Percentiles rank a stretch among this genome's conserved stretches.
These are phyloP conservation scores for Castanopsis chinensis DNA, from an alignment of 306 rosid species.

Conservation along the genomic window DNA sequence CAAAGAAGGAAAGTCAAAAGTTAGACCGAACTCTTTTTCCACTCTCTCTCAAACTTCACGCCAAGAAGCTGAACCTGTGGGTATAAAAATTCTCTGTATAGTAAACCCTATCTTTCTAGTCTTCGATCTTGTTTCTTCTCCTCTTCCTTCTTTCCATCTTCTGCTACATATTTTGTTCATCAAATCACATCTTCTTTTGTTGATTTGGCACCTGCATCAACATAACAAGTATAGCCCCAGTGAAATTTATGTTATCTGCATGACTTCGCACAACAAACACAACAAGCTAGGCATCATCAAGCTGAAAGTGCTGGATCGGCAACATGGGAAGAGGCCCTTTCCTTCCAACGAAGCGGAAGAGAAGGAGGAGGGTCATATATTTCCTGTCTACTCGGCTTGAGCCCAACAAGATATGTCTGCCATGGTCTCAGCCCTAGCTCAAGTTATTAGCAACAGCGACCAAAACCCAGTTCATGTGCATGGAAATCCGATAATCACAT, in stretches of 20 bases:
- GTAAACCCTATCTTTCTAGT: neutral
- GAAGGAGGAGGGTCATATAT: too few relatives aligned
- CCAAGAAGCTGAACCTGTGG: neutral
- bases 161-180: neutral
- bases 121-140: neutral
- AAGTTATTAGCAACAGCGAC: too few relatives aligned
- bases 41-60: too few relatives aligned
- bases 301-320: conserved; percentile 37
- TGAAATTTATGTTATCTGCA: neutral
- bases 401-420: too few relatives aligned
- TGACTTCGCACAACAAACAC: neutral
- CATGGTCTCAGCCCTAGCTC: too few relatives aligned
- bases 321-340: conserved; percentile 45
- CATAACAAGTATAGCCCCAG: too few relatives aligned
- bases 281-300: neutral
- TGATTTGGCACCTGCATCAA: too few relatives aligned
- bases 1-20: neutral
- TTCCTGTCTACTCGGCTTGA: too few relatives aligned
- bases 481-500: too few relatives aligned
- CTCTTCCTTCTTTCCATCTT: neutral
- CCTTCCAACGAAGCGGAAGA: conserved; percentile 45
- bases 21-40: neutral
- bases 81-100: too few relatives aligned
- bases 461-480: too few relatives aligned
- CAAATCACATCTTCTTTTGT: too few relatives aligned